Evolutionary conservation across 306 rosid genomes (phyloP).

Genomic region (Rosa chinensis): DNA sequence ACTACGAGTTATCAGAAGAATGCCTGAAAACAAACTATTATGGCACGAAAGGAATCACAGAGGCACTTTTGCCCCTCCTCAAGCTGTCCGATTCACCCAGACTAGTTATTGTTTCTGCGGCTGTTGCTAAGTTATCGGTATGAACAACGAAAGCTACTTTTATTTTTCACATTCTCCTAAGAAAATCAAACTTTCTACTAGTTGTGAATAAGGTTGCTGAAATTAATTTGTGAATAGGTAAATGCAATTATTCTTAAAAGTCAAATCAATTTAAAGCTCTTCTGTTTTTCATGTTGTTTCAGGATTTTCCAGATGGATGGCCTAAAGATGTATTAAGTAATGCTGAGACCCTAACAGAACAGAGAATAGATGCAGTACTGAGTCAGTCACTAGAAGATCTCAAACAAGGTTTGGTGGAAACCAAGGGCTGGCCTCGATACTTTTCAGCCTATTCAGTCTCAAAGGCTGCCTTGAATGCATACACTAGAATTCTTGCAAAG

Average conservation of each 20-base stretch:
- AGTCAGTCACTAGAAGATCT: constrained; percentile 32
- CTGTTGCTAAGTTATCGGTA: no score
- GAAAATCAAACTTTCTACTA: neutral
- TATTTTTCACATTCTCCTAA: neutral
- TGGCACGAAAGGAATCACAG: no score
- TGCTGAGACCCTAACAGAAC: constrained; percentile 42
- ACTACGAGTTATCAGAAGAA: no score
- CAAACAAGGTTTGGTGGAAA: constrained; percentile 34
- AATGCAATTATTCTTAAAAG: no score
- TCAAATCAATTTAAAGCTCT: neutral
- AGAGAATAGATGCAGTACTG: constrained; percentile 35
- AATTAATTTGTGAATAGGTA: no score
- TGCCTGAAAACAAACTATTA: no score
- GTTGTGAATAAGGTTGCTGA: neutral
- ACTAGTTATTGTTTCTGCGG: no score
- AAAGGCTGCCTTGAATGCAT: constrained; percentile 40
- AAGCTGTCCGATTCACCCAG: no score
- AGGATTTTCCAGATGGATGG: constrained; percentile 39
- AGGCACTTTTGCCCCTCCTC: no score
- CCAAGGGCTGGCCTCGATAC: constrained; percentile 36
- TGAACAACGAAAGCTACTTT: no score
- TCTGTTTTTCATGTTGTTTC: constrained; percentile 1
- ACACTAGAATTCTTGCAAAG: constrained; percentile 44
- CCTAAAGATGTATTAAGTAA: constrained; percentile 31
- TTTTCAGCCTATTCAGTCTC: constrained; percentile 31